Evolutionary conservation across 768 basidiomycete species (phyloP).

Genomic region (Leccinum rimulosum): DNA sequence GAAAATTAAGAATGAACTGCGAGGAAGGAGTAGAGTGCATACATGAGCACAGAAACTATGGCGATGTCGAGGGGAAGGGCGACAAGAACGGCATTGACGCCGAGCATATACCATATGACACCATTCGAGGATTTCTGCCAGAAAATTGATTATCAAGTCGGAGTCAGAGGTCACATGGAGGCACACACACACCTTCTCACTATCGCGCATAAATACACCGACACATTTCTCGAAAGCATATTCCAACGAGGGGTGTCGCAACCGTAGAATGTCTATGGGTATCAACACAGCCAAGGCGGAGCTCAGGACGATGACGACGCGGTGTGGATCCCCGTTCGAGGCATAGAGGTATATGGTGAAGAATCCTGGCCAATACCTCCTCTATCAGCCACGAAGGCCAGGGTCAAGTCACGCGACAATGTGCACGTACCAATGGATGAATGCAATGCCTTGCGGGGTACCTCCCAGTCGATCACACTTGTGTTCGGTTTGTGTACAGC

Average conservation of each 20-base stretch:
- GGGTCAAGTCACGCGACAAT: slow-evolving; percentile 1
- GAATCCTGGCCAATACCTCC: slow-evolving; percentile 46
- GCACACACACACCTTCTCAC: slow-evolving; percentile 57
- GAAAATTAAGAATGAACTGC: not conserved
- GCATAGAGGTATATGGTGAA: slow-evolving; percentile 59
- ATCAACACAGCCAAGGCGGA: slow-evolving; percentile 64
- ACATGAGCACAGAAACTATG: slow-evolving; percentile 88
- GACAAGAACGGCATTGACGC: slow-evolving; percentile 72
- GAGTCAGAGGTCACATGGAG: not conserved
- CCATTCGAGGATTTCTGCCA: slow-evolving; percentile 67
- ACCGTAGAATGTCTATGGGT: slow-evolving; percentile 73
- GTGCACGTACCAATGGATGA: slow-evolving; percentile 78
- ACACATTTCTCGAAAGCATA: slow-evolving; percentile 65
- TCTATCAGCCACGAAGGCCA: slow-evolving; percentile 2
- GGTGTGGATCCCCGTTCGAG: slow-evolving; percentile 44
- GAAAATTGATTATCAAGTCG: not conserved
- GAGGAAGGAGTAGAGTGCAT: slow-evolving; percentile 29
- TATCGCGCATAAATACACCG: slow-evolving; percentile 88
- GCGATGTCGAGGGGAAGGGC: slow-evolving; percentile 85
- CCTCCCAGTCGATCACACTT: slow-evolving; percentile 71
- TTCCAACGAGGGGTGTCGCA: slow-evolving; percentile 63
- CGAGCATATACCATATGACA: slow-evolving; percentile 86
- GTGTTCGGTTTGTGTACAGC: slow-evolving; percentile 13
- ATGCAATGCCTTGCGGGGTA: slow-evolving; percentile 85
- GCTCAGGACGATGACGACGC: slow-evolving; percentile 61